Evolutionary conservation across 768 basidiomycete genomes (phyloP).

Genomic region (Asterophora lycoperdoides): DNA sequence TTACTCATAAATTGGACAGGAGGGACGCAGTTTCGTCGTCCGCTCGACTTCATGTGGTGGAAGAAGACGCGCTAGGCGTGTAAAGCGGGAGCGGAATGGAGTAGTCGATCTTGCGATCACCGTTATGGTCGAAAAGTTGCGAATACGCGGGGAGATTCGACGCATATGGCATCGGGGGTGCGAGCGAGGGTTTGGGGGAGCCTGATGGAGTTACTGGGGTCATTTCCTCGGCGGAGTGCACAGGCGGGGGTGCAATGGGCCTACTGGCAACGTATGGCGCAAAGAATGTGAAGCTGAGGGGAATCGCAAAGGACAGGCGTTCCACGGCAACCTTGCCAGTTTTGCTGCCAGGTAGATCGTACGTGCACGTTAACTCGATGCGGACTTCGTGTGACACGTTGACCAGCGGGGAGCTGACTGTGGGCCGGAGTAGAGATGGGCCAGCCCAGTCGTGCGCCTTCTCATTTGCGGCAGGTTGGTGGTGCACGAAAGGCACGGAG

Average conservation of each 20-base stretch:
- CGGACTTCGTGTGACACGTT: conserved; percentile 49
- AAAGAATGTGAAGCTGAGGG: conserved; percentile 45
- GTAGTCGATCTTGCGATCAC: conserved; percentile 67
- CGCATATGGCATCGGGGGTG: conserved; percentile 19
- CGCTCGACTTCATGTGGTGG: conserved; percentile 1
- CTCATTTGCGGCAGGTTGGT: conserved; percentile 21
- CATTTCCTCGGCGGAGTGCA: conserved; percentile 1
- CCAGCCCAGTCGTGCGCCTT: conserved; percentile 37
- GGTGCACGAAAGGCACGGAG: conserved; percentile 42
- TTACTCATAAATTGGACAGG: not conserved
- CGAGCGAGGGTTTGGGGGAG: conserved; percentile 11
- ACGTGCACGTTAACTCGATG: conserved; percentile 53
- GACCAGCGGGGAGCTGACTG: conserved; percentile 51
- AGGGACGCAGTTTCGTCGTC: conserved; percentile 3
- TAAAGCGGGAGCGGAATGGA: conserved; percentile 63
- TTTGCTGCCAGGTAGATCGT: conserved; percentile 39
- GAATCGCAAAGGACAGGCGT: conserved; percentile 41
- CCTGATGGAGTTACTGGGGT: conserved; percentile 2
- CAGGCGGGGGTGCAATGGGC: conserved; percentile 10
- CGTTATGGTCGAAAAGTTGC: conserved; percentile 70
- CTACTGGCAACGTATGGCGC: conserved; percentile 29
- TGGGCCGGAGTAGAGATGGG: conserved; percentile 37
- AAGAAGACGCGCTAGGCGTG: conserved; percentile 32
- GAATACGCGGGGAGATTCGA: conserved; percentile 66
- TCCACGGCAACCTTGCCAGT: conserved; percentile 26